Evolutionary conservation across 2,329 filamentous ascomycete species (phyloP), one percentile per base, ranked within the genome.

Genomic region (Talaromyces sp.): DNA sequence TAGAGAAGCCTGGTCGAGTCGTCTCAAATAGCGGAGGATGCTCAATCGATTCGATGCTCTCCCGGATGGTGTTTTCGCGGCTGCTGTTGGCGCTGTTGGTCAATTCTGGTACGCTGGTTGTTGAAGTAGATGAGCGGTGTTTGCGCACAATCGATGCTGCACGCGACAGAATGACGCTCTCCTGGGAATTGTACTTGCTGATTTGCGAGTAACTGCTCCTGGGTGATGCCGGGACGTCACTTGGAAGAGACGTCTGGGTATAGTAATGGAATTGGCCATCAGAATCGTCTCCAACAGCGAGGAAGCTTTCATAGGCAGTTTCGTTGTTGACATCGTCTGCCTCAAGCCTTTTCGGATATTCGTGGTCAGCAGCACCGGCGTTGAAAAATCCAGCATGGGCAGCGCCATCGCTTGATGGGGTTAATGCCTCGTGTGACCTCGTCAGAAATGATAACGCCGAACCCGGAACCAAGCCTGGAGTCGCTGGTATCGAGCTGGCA

Each of bases 181-280:
- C 82, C 63, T 84, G 82, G 5, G 83, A 85, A 69, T 82, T 83
- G 66, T 80, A 81, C 65, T 83, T 83, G 76, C 82, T 84, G 58
- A 83, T 80, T 14, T 79, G 80, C 2, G 81, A 80, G 62, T 77
- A 78, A 67, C 81, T 82, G 68, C 78, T 83, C 28, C 80, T 79
- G 2, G 75, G 73, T 40, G 76, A 78, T 58, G 72, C 67, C n/a
- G 71, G 67, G 55, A 73, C 70, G 35, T 75, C 73, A 28, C 76
- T 75, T 6, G 78, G 77, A 55, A 77, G 76, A 40, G 76, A 75
- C 57, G 75, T 72, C n/a, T 75, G 71, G 28, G 79, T 72, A 60
- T 76, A 75, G 64, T 81, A 78, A 23, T 79, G 76, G 54, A 79
- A 81, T 63, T 81, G 80, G 11, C 77, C 76, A 63, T 83, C 80